Base-by-base conservation (phyloP, 495 filamentous ascomycete genomes). In the Viridothelium virens region DNA sequence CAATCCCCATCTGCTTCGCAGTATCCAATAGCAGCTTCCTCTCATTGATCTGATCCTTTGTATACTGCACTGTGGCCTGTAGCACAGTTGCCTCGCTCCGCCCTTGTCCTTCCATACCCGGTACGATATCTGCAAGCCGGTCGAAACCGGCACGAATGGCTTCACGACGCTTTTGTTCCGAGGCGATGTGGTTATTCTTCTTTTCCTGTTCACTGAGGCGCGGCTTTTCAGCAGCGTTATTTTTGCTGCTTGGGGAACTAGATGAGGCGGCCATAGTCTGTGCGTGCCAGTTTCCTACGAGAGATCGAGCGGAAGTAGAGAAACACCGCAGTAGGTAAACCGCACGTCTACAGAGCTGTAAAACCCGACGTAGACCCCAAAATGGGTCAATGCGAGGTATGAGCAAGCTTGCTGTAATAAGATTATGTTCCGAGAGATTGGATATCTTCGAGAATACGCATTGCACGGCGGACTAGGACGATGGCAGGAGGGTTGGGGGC, bases 121-220 rank as follows among this genome's bases (percentile, higher is more conserved):
- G 92, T 18, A 96, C 90, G 48, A 93, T 80, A 56, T 86, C 83
- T n/a, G 89, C 88, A 2, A 97, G 81, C 25, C 85, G 81, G 76
- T 96, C 92, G 69, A 94, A 96, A n/a, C 88, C 90, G 38, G 89
- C 85, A 38, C 92, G 85, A 67, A 97, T 96, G 3, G 88, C 88
- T 69, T 89, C 84, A 38, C 92, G 87, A 12, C 92, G 88, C 76
- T 96, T 96, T 74, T 95, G 89, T 75, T 97, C 92, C 1, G 89
- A 92, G 9, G 85, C 85, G 69, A 96, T 94, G 73, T 96, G 92
- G 70, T 96, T 96, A 67, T 85, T 85, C 77, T 94, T 95, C 80
- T 94, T 96, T 74, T 96, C 88, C 67, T 89, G 84, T 64, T 92
- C 90, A 2, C 88, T 91, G 65, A 96, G 80, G 25, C 91, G 86